Evolutionary conservation across 2,329 filamentous ascomycete genomes (phyloP).

Genomic region (Phialophora verrucosa): DNA sequence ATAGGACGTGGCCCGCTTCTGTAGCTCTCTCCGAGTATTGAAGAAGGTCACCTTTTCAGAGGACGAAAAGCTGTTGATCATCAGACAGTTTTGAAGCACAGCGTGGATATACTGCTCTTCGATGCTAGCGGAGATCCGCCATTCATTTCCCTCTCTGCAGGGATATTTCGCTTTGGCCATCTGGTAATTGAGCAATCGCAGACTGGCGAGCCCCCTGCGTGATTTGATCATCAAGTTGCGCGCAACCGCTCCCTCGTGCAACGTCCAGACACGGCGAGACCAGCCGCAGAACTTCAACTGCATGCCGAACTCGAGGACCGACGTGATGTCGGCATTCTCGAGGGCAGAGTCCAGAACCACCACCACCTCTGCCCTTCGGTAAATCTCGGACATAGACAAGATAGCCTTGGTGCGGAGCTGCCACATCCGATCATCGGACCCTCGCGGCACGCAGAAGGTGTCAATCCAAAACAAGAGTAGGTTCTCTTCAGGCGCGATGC

Average conservation of each 20-base stretch:
- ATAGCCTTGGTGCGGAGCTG: constrained; percentile 8
- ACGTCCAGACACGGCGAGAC: constrained; percentile 1
- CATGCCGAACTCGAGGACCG: constrained; percentile 3
- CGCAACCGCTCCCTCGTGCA: background rate
- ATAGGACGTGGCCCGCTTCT: constrained; percentile 1
- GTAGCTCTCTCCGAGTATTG: background rate
- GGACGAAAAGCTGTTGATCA: background rate
- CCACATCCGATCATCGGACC: constrained; percentile 3
- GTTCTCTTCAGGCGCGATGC: background rate
- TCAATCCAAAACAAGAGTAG: background rate
- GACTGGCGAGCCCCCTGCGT: background rate
- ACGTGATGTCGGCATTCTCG: constrained; percentile 7
- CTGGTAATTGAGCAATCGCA: background rate
- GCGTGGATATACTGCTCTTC: background rate
- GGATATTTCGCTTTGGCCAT: background rate
- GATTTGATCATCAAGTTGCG: background rate
- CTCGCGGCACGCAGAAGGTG: background rate
- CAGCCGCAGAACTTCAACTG: constrained; percentile 10
- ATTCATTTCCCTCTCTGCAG: background rate
- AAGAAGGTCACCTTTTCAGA: background rate
- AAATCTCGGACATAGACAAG: constrained; percentile 6
- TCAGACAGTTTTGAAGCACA: background rate
- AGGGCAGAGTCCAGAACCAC: constrained; percentile 5
- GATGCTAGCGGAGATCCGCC: background rate
- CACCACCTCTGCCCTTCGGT: constrained; percentile 7